Conservation (phyloP, 768 basidiomycete species). For the Leucosporidium scottii region DNA sequence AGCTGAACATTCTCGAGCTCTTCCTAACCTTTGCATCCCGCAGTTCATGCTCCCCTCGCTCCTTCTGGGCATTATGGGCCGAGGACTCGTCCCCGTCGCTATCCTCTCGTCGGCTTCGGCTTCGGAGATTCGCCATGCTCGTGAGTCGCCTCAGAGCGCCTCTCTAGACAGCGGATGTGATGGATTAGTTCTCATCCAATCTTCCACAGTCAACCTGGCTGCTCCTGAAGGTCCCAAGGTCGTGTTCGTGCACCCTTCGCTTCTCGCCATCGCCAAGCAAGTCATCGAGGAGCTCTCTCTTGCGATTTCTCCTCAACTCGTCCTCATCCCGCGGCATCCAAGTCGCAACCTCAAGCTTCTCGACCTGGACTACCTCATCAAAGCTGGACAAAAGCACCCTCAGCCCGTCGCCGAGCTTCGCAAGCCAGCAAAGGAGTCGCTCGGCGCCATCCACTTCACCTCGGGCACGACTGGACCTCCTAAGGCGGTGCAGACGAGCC, state of each 20-base stretch:
- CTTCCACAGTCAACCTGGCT: neutral
- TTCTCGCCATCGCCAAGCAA: neutral
- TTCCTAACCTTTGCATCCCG: no score
- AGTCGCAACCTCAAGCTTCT: neutral
- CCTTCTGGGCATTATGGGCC: neutral
- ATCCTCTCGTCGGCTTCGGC: neutral
- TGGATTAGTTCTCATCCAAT: no score
- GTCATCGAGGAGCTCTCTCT: neutral
- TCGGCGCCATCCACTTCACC: neutral
- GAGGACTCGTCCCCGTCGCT: neutral
- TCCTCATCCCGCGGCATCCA: neutral
- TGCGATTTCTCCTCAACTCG: neutral
- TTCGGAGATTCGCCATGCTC: slow-evolving; percentile 1
- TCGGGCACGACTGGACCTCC: slow-evolving; percentile 1
- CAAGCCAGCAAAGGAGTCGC: neutral
- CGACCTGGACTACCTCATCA: neutral
- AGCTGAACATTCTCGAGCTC: neutral
- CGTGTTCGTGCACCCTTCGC: slow-evolving; percentile 3
- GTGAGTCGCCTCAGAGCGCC: neutral
- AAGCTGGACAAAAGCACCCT: neutral
- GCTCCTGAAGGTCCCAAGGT: neutral
- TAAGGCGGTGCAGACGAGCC: no score
- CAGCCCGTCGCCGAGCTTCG: neutral
- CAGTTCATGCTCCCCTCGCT: neutral
- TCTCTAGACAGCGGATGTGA: no score